These are phyloP conservation scores for Prunus dulcis DNA, from an alignment of 306 rosid genomes.

Conservation along the genomic window DNA sequence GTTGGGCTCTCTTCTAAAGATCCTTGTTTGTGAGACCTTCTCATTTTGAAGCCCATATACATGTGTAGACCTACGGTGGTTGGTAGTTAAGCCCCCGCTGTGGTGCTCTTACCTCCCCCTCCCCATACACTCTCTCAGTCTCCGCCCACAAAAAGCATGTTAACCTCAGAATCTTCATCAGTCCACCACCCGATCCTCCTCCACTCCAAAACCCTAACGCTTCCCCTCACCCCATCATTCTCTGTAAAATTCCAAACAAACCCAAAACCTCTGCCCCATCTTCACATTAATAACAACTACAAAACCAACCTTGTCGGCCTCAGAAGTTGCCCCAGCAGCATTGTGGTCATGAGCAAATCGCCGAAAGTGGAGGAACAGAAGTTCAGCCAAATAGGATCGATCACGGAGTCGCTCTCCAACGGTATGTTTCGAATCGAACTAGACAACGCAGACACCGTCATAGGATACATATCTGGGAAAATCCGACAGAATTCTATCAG, in stretches of 20 bases:
- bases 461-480: conserved; percentile 54
- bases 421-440: conserved; percentile 51
- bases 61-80: no score
- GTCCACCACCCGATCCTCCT: conserved; percentile 2
- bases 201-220: conserved; percentile 11
- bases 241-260: background rate
- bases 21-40: no score
- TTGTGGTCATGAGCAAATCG: conserved; percentile 27
- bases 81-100: no score
- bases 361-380: conserved; percentile 45
- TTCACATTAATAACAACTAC: conserved; percentile 1
- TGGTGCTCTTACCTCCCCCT: no score
- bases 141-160: background rate
- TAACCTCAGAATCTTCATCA: background rate
- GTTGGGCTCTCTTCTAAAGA: no score
- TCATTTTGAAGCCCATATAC: no score
- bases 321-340: conserved; percentile 5
- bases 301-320: background rate
- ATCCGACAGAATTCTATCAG: conserved; percentile 56
- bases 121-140: no score
- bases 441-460: conserved; percentile 47
- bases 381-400: conserved; percentile 41
- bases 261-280: background rate
- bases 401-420: conserved; percentile 50
- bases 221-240: background rate